A percentile compares a stretch with the other conserved stretches of the same genome.
Conservation (phyloP, 1,284 basidiomycete species). For the Fomitiporia mediterranea region DNA sequence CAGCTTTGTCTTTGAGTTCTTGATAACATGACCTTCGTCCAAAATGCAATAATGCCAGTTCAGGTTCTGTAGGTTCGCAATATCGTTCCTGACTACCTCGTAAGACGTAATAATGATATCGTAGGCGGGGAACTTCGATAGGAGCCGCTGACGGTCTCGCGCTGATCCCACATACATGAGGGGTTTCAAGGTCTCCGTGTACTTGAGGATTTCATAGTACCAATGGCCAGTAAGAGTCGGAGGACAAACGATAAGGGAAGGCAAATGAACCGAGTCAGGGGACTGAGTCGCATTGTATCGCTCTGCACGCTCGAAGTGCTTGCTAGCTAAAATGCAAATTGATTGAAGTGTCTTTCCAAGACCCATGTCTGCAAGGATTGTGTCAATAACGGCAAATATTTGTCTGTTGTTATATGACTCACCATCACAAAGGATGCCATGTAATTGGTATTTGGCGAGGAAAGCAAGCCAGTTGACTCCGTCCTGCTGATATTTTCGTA, state of each 20-base stretch:
- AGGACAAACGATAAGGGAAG: slow-evolving; percentile 94
- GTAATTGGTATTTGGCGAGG: slow-evolving; percentile 93
- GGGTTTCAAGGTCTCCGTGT: slow-evolving; percentile 81
- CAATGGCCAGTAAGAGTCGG: slow-evolving; percentile 98
- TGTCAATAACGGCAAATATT: neutral
- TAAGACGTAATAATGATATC: slow-evolving; percentile 97
- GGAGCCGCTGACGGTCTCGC: slow-evolving; percentile 74
- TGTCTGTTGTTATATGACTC: slow-evolving; percentile 29
- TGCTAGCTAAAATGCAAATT: slow-evolving; percentile 94
- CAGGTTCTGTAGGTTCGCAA: slow-evolving; percentile 67
- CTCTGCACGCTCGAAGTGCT: slow-evolving; percentile 84
- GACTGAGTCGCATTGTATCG: slow-evolving; percentile 64
- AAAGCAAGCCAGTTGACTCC: slow-evolving; percentile 99
- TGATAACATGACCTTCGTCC: slow-evolving; percentile 98
- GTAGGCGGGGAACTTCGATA: slow-evolving; percentile 62
- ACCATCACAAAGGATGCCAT: slow-evolving; percentile 98
- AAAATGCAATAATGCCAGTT: slow-evolving; percentile 97
- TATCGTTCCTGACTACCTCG: slow-evolving; percentile 96
- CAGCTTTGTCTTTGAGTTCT: slow-evolving; percentile 97
- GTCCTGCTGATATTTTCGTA: slow-evolving; percentile 97
- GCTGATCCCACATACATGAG: slow-evolving; percentile 90
- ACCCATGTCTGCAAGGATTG: slow-evolving; percentile 78
- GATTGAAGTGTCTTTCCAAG: slow-evolving; percentile 98
- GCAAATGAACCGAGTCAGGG: slow-evolving; percentile 81
- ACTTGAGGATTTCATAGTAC: slow-evolving; percentile 97